A percentile compares a stretch with the other conserved stretches of the same genome.
Conservation (phyloP, 352 stramenopile species). For the Peronospora destructor region DNA sequence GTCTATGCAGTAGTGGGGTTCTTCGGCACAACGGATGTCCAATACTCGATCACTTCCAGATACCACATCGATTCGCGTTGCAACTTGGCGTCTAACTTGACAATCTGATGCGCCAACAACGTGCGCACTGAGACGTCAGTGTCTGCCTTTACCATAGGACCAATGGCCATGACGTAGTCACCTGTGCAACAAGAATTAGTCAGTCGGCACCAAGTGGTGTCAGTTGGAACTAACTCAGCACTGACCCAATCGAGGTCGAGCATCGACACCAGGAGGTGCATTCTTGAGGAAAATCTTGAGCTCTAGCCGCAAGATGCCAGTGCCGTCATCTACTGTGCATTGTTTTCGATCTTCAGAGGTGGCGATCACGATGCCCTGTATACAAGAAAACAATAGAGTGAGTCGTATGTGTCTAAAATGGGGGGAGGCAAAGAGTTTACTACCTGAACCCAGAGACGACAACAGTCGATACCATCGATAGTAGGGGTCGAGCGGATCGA, state of each 20-base stretch:
- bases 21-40: slow-evolving; percentile 32
- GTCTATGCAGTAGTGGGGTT: not conserved
- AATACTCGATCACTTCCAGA: slow-evolving; percentile 71
- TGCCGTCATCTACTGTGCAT: slow-evolving; percentile 72
- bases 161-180: slow-evolving; percentile 76
- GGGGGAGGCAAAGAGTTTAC: not conserved
- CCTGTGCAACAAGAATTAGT: slow-evolving; percentile 17
- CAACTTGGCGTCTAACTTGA: slow-evolving; percentile 45
- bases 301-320: slow-evolving; percentile 48
- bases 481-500: slow-evolving; percentile 35
- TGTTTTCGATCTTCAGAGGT: slow-evolving; percentile 26
- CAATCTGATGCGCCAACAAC: slow-evolving; percentile 54
- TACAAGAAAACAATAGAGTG: not conserved
- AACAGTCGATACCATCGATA: slow-evolving; percentile 55
- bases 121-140: slow-evolving; percentile 10
- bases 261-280: slow-evolving; percentile 40
- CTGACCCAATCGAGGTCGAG: slow-evolving; percentile 3
- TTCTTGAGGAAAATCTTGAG: slow-evolving; percentile 62
- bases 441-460: slow-evolving; percentile 75
- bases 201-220: not conserved
- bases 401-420: not conserved
- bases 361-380: slow-evolving; percentile 50
- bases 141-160: slow-evolving; percentile 35
- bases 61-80: slow-evolving; percentile 65
- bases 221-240: not conserved